Conservation (phyloP, 2,329 filamentous ascomycete genomes). For the Ramularia collo-cygni region DNA sequence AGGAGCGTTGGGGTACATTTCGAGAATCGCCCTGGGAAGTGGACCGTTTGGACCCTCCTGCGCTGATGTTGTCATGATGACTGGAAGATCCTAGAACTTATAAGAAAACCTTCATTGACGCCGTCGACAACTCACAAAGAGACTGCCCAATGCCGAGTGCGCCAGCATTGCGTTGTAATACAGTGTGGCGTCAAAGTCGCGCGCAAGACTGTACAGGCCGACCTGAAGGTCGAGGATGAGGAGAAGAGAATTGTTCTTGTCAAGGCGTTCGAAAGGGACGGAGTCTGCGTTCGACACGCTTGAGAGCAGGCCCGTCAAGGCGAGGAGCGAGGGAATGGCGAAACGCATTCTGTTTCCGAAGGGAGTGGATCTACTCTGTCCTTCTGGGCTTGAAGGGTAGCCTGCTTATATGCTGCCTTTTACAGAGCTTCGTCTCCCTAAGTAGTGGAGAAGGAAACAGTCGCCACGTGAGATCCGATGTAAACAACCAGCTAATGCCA, state of each 20-base stretch:
- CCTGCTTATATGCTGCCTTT: no score
- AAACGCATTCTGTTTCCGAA: no score
- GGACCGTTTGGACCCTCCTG: conserved; percentile 64
- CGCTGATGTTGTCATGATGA: conserved; percentile 64
- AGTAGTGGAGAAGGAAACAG: no score
- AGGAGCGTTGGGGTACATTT: conserved; percentile 56
- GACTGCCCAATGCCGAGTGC: conserved; percentile 58
- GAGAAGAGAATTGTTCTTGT: conserved; percentile 40
- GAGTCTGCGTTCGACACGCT: neutral
- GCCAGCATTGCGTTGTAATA: conserved; percentile 63
- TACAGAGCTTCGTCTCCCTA: no score
- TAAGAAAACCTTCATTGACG: no score
- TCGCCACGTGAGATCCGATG: no score
- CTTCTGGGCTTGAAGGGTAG: no score
- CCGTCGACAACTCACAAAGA: no score
- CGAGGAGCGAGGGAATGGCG: conserved; percentile 6
- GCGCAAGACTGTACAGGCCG: conserved; percentile 52
- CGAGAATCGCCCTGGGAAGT: conserved; percentile 60
- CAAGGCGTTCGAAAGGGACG: conserved; percentile 20
- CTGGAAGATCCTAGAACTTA: no score
- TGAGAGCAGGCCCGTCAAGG: conserved; percentile 7
- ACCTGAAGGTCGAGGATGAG: conserved; percentile 55
- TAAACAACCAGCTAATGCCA: no score
- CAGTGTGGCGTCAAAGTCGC: conserved; percentile 59
- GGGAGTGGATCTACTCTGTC: no score